Percentiles rank a stretch among this genome's conserved stretches.
phyloP scores from a whole-genome alignment of 2,329 filamentous ascomycete species.

The Aaosphaeria arxii region DNA sequence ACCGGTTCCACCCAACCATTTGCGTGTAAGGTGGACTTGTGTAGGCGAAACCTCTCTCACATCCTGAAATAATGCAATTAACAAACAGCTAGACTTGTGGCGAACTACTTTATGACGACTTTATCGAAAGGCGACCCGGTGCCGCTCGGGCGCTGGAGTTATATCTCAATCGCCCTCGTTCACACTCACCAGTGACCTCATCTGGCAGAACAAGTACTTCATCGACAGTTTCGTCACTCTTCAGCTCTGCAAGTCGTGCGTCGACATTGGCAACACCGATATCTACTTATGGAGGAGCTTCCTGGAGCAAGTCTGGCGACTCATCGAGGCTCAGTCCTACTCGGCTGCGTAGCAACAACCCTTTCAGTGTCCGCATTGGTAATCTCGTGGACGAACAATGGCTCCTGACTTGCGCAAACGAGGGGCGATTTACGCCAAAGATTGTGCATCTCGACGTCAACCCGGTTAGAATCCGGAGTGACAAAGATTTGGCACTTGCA shows the following conservation, averaged over 20 bases:
- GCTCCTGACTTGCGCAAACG: conserved; percentile 39
- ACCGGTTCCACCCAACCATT: conserved; percentile 23
- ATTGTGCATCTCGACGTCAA: conserved; percentile 38
- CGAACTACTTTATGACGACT: conserved; percentile 37
- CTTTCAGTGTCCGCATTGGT: conserved; percentile 23
- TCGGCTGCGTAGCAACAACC: conserved; percentile 13
- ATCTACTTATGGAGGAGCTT: conserved; percentile 23
- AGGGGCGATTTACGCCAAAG: conserved; percentile 35
- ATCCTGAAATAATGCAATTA: conserved; percentile 9
- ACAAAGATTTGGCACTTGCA: conserved; percentile 34
- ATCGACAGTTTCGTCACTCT: conserved; percentile 25
- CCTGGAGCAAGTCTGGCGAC: conserved; percentile 14
- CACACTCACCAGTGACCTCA: conserved; percentile 20
- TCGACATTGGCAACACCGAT: conserved; percentile 25
- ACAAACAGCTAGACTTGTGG: conserved; percentile 18
- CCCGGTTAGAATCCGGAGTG: conserved; percentile 25
- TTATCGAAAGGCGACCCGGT: conserved; percentile 33
- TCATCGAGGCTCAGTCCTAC: conserved; percentile 23
- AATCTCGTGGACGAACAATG: conserved; percentile 24
- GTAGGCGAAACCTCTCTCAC: conserved; percentile 14
- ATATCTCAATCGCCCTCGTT: conserved; percentile 33
- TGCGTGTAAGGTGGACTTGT: conserved; percentile 37
- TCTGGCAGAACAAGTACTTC: conserved; percentile 19
- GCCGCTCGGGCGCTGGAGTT: conserved; percentile 39
- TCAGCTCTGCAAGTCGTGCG: conserved; percentile 21